Base-by-base conservation (phyloP, 108 stramenopile genomes). In the Cyclotella atomus region DNA sequence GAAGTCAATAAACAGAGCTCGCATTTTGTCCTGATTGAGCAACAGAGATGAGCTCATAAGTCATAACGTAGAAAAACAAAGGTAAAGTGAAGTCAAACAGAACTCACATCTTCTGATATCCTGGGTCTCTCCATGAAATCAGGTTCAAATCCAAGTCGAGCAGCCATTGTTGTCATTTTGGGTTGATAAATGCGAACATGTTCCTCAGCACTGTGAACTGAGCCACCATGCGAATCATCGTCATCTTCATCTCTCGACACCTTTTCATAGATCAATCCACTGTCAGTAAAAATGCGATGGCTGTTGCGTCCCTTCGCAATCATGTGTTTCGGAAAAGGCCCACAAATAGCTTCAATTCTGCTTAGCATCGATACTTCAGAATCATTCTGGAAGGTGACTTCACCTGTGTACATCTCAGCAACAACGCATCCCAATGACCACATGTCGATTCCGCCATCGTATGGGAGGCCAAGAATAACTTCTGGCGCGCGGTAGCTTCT, bases 401-500 rank as follows among this genome's bases (percentile, higher is more conserved):
- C 89, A 1, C 96, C 96, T 14, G 95, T 97, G 70, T 84, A 92
- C 89, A 97, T 88, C 81, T 99, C 98, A 5, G 97, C 96, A 15
- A 99, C 75, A n/a, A 99, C 97, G 63, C 96, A 97, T 9, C 97
- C 97, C 50, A 96, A 75, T 17, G 92, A 93, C 97, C 97, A 97
- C 17, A 97, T 88, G 77, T 98, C 98, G 59, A 98, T 95, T 70
- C 90, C 89, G 25, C 88, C 95, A 70, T 88, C 92, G 65, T 97
- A 97, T 14, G 89, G 88, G 3, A 96, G 82, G 41, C 98, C 98
- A 25, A 97, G 85, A 25, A 97, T 76, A n/a, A 99, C 99, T 77
- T 99, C 99, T 8, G 99, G 99, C 5, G 99, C 99, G 4, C 99
- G 89, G 76, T 98, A 98, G 21, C 88, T 91, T 55, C 99, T 78